Conservation (phyloP, 495 filamentous ascomycete species). For the Aspergillus asperescens region DNA sequence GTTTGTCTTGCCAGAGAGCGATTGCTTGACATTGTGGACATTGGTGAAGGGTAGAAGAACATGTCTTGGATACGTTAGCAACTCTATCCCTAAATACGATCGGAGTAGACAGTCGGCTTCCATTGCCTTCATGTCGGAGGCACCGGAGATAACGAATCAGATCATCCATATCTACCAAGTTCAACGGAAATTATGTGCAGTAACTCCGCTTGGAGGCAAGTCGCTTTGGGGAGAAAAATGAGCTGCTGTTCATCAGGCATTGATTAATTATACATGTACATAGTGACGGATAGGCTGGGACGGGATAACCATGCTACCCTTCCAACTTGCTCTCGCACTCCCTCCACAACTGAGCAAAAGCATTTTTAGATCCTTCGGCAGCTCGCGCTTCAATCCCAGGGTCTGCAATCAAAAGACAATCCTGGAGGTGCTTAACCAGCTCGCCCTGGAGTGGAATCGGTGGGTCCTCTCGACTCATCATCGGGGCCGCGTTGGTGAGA, state of each 20-base stretch:
- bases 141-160: no score
- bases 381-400: constrained; percentile 34
- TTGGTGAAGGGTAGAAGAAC: no score
- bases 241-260: background rate
- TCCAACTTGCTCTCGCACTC: constrained; percentile 20
- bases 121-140: no score
- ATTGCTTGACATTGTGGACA: no score
- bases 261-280: background rate
- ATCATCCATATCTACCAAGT: no score
- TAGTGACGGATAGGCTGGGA: background rate
- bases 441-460: constrained; percentile 41
- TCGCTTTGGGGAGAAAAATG: background rate
- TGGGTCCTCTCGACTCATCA: constrained; percentile 56
- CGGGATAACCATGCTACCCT: background rate
- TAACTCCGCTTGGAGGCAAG: background rate
- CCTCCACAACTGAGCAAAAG: constrained; percentile 27
- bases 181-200: background rate
- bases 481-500: constrained; percentile 46
- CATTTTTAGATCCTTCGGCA: constrained; percentile 16
- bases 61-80: no score
- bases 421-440: constrained; percentile 37
- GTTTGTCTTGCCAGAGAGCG: background rate
- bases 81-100: no score
- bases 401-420: constrained; percentile 51
- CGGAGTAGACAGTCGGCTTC: no score